phyloP scores from a whole-genome alignment of 805 yeast species.

The Hanseniaspora pseudoguilliermondii region DNA sequence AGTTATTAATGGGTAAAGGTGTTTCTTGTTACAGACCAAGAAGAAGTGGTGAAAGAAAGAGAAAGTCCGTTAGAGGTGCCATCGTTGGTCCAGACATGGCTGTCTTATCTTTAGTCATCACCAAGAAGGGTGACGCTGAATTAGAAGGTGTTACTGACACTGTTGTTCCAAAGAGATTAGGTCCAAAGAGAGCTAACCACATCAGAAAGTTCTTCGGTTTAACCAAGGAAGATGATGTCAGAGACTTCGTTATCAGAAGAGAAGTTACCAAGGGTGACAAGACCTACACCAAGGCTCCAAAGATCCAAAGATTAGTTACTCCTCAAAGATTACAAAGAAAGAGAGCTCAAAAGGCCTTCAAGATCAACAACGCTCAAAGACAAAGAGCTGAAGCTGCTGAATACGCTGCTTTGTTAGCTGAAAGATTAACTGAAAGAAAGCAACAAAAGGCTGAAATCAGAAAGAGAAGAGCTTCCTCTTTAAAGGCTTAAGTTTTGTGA shows the following conservation, averaged over 20 bases:
- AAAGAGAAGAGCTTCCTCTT: constrained; percentile 99
- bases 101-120: constrained; percentile 82
- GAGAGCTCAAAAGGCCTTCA: constrained; percentile 88
- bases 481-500: constrained; percentile 54
- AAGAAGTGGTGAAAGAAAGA: constrained; percentile 99
- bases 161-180: constrained; percentile 96
- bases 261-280: constrained; percentile 96
- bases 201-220: constrained; percentile 98
- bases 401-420: constrained; percentile 96
- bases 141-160: constrained; percentile 91
- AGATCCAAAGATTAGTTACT: constrained; percentile 98
- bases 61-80: constrained; percentile 99
- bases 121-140: constrained; percentile 94
- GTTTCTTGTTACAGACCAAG: constrained; percentile 99
- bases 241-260: constrained; percentile 91
- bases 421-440: constrained; percentile 96
- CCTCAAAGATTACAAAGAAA: constrained; percentile 99
- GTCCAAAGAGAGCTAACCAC: constrained; percentile 99
- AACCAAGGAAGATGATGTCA: constrained; percentile 37
- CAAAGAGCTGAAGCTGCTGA: constrained; percentile 99
- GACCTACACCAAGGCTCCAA: constrained; percentile 99
- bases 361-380: constrained; percentile 93
- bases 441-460: constrained; percentile 96
- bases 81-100: constrained; percentile 95
- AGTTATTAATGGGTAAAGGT: constrained; percentile 83